Evolutionary conservation across 75 land plant genomes (phyloP), one percentile per base, ranked within the genome.

Genomic region (Picea sitchensis): DNA sequence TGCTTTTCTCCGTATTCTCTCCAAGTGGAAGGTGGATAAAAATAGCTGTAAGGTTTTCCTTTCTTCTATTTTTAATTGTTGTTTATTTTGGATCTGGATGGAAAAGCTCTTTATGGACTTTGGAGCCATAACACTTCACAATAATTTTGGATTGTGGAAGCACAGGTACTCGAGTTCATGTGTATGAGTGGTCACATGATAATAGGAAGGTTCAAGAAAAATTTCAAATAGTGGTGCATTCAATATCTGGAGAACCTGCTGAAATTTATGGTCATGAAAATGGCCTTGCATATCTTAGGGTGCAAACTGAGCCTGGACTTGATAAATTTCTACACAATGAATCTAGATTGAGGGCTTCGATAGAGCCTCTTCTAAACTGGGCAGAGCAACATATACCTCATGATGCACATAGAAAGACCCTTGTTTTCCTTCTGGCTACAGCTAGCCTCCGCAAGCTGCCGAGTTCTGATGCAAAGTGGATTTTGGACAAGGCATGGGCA

Each of bases 81-180:
- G n/a, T 68, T 68, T 38, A 68, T 36, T 68, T 38, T 18, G 44
- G 72, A 38, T 68, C 72, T 68, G 72, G 72, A 34, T 68, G 72
- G 72, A 38, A 68, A 68, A 68, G 41, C 34, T 17, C 17, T 18
- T 36, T 36, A 1, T 15, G 7, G 47, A 36, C 47, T 34, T 18
- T 6, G 6, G 20, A 36, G 20, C 36, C 36, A 44, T 79, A 76
- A 65, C 86, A 90, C 61, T 92, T 61, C 80, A 86, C 93, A 58
- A 82, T 93, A 47, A 88, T 93, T 23, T 81, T 93, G 20, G 95
- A 93, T 71, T 91, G 93, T 87, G 95, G 95, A 57, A 93, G 92
- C 80, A 93, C 91, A 0, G 89, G 95, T n/a, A 87, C 95, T n/a
- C 79, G 95, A 69, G 91, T 91, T 14, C 80, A 84, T 63, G 88